These are phyloP conservation scores for Leccinum broughii DNA, from an alignment of 768 basidiomycete genomes.

Conservation along the genomic window DNA sequence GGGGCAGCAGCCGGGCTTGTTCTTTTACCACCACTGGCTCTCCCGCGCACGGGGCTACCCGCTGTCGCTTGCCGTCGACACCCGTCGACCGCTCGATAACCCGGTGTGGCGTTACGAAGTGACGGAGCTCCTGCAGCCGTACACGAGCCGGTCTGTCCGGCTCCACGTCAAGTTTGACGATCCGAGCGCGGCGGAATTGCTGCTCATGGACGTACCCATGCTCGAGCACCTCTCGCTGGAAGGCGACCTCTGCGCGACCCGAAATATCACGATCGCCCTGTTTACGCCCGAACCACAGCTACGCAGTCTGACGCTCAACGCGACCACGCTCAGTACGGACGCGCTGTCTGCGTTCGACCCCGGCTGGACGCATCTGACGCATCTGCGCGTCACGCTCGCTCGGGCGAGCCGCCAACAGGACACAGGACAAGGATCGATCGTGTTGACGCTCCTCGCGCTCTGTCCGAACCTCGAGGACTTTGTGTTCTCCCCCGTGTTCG, in stretches of 20 bases:
- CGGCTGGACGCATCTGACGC: slow-evolving; percentile 18
- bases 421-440: neutral
- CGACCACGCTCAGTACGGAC: slow-evolving; percentile 2
- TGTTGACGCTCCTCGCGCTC: slow-evolving; percentile 18
- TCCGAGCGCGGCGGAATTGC: slow-evolving; percentile 6
- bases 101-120: slow-evolving; percentile 25
- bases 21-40: slow-evolving; percentile 21
- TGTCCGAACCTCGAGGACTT: slow-evolving; percentile 23
- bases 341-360: slow-evolving; percentile 12
- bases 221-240: slow-evolving; percentile 20
- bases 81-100: slow-evolving; percentile 10
- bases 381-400: slow-evolving; percentile 8
- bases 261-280: slow-evolving; percentile 12
- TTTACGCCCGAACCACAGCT: slow-evolving; percentile 4
- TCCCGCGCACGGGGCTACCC: slow-evolving; percentile 21
- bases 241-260: slow-evolving; percentile 6
- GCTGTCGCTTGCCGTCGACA: slow-evolving; percentile 24
- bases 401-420: neutral
- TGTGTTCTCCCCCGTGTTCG: slow-evolving; percentile 7
- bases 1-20: slow-evolving; percentile 12
- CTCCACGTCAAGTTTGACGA: slow-evolving; percentile 17
- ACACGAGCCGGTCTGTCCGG: slow-evolving; percentile 10
- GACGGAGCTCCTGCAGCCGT: slow-evolving; percentile 24
- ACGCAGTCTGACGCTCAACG: slow-evolving; percentile 15
- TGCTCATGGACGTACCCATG: slow-evolving; percentile 22